phyloP scores from a whole-genome alignment of 2,329 filamentous ascomycete species.

The Ambrosiella beaveri region DNA sequence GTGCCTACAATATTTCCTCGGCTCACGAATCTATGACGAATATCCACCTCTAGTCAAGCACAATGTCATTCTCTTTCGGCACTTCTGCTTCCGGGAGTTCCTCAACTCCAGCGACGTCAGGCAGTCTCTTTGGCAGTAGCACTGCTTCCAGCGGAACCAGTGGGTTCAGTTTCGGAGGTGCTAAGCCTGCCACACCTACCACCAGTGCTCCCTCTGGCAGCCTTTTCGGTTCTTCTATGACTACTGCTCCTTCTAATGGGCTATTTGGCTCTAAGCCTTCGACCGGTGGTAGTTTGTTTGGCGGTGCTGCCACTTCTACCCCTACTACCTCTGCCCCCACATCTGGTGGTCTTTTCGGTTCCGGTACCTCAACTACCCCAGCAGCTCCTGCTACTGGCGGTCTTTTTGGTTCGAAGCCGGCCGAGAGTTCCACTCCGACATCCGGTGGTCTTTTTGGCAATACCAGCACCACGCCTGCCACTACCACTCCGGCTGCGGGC shows the following conservation, averaged over 20 bases:
- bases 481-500: conserved; percentile 14
- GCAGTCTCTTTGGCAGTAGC: conserved; percentile 15
- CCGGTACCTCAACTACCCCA: conserved; percentile 26
- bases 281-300: conserved; percentile 23
- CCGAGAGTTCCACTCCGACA: conserved; percentile 16
- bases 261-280: conserved; percentile 18
- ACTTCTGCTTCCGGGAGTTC: conserved; percentile 14
- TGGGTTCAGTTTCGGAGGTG: conserved; percentile 15
- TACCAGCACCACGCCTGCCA: conserved; percentile 13
- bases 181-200: conserved; percentile 18
- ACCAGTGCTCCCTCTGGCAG: conserved; percentile 23
- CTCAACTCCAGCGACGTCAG: neutral
- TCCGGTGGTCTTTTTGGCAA: conserved; percentile 17
- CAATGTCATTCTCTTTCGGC: conserved; percentile 27
- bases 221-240: conserved; percentile 22
- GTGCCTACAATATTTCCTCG: conserved; percentile 2
- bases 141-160: conserved; percentile 13
- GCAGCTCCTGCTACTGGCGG: conserved; percentile 40
- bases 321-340: conserved; percentile 16
- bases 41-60: conserved; percentile 4
- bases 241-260: conserved; percentile 21
- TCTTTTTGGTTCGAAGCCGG: conserved; percentile 19
- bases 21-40: neutral
- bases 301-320: conserved; percentile 13
- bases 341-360: conserved; percentile 19